These are phyloP conservation scores for Amanita subjunquillea DNA, from an alignment of 768 basidiomycete genomes.

Conservation along the genomic window DNA sequence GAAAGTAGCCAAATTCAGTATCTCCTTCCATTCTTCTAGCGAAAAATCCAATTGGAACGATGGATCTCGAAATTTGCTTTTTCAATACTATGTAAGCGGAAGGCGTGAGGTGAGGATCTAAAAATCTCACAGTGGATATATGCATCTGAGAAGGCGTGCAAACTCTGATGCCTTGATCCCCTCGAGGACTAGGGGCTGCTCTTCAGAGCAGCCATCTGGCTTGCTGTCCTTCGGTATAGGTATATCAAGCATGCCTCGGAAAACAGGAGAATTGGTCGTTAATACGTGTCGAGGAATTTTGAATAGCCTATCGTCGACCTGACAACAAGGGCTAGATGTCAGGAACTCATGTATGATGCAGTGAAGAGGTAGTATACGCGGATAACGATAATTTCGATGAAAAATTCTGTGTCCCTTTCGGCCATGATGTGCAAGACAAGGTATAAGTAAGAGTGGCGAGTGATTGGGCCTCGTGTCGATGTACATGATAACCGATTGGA, in stretches of 20 bases:
- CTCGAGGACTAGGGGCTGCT: not conserved
- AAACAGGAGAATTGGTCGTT: not conserved
- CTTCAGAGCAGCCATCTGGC: constrained; percentile 4
- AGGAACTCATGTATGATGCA: not conserved
- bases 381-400: not conserved
- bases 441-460: no score
- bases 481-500: no score
- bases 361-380: not conserved
- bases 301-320: constrained; percentile 5
- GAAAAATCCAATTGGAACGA: not conserved
- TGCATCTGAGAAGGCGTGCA: constrained; percentile 7
- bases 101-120: not conserved
- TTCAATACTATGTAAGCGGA: not conserved
- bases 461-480: no score
- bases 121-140: constrained; percentile 10
- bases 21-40: constrained; percentile 23
- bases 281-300: constrained; percentile 1
- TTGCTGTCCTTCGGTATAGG: not conserved
- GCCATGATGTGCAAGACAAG: not conserved
- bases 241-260: not conserved
- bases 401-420: not conserved
- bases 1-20: constrained; percentile 25
- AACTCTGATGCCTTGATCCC: constrained; percentile 1
- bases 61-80: not conserved
- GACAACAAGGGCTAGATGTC: not conserved